These are phyloP conservation scores for Rhododendron henanense DNA, from an alignment of 148 eudicot species.

Conservation along the genomic window DNA sequence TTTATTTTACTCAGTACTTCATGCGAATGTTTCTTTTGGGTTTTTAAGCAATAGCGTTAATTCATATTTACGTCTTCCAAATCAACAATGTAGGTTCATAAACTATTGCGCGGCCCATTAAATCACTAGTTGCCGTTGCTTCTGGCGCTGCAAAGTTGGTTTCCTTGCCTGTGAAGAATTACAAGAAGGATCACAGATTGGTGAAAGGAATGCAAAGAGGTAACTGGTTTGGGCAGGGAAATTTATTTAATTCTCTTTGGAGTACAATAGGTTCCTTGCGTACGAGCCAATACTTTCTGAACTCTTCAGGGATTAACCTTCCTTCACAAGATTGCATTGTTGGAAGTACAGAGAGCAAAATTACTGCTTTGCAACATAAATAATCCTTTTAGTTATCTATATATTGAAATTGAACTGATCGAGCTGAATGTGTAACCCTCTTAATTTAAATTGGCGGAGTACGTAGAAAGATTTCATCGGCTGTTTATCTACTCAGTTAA, in stretches of 20 bases:
- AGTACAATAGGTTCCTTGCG: background rate
- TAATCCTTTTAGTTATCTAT: background rate
- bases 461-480: background rate
- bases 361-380: background rate
- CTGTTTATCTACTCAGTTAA: background rate
- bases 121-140: slow-evolving; percentile 84
- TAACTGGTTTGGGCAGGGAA: slow-evolving; percentile 16
- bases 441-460: background rate
- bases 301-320: background rate
- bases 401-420: background rate
- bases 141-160: slow-evolving; percentile 86
- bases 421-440: background rate
- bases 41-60: background rate
- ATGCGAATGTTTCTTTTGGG: slow-evolving; percentile 3
- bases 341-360: background rate
- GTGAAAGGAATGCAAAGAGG: slow-evolving; percentile 98
- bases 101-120: slow-evolving; percentile 73
- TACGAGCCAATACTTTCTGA: background rate
- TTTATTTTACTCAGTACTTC: slow-evolving; percentile 7
- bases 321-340: background rate
- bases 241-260: background rate
- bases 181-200: slow-evolving; percentile 71
- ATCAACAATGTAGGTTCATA: slow-evolving; percentile 53
- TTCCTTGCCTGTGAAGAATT: slow-evolving; percentile 77
- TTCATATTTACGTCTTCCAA: slow-evolving; percentile 1